These are phyloP conservation scores for Cyberlindnera mycetangii DNA, from an alignment of 805 yeast genomes.

Conservation along the genomic window DNA sequence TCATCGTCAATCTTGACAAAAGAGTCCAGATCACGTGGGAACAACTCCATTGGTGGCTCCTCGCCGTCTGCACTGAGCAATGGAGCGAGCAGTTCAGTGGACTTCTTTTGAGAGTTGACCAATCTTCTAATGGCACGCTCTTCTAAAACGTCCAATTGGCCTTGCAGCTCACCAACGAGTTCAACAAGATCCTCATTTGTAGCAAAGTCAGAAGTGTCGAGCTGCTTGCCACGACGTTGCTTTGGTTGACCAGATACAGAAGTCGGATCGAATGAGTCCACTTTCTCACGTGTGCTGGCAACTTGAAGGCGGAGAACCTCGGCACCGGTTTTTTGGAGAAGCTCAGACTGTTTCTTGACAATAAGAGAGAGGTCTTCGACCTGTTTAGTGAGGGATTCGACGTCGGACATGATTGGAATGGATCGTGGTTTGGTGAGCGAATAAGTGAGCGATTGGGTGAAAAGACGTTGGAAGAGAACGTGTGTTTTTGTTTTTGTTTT, in stretches of 20 bases:
- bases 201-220: conserved; percentile 56
- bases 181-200: conserved; percentile 84
- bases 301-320: conserved; percentile 72
- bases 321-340: conserved; percentile 76
- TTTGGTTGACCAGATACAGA: conserved; percentile 8
- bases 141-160: conserved; percentile 77
- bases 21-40: conserved; percentile 57
- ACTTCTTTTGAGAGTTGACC: conserved; percentile 52
- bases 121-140: conserved; percentile 72
- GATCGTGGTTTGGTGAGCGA: no score
- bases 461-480: neutral
- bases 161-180: conserved; percentile 85
- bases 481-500: neutral
- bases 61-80: conserved; percentile 80
- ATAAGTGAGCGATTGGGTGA: no score
- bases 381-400: conserved; percentile 29
- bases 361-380: conserved; percentile 49
- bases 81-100: conserved; percentile 54
- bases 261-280: conserved; percentile 29
- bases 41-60: conserved; percentile 47
- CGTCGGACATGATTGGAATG: conserved; percentile 11
- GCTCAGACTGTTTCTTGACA: conserved; percentile 61
- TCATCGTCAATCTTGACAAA: conserved; percentile 46
- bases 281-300: conserved; percentile 42
- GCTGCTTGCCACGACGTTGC: conserved; percentile 11